These are phyloP conservation scores for Trypanosomatidae sp. DNA, from an alignment of 208 protist genomes.

Conservation along the genomic window DNA sequence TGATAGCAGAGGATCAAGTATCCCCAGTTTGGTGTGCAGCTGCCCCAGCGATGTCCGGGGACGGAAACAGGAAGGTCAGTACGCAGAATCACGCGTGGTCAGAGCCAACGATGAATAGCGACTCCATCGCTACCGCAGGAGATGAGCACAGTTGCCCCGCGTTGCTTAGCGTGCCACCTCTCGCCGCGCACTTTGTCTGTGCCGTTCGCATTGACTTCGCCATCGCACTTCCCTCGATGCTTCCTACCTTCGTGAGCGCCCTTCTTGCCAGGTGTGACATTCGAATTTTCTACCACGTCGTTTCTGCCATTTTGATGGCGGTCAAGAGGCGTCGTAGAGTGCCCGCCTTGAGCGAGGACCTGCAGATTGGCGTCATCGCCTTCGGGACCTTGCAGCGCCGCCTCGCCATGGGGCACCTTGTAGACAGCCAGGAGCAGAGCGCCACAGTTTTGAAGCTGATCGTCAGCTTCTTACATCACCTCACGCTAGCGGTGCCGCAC, in stretches of 20 bases:
- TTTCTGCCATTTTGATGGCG: slow-evolving; percentile 35
- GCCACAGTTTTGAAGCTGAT: neutral
- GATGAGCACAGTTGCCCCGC: neutral
- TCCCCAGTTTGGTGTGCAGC: neutral
- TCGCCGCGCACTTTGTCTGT: slow-evolving; percentile 65
- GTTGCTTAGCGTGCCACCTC: slow-evolving; percentile 6
- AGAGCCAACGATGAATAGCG: neutral
- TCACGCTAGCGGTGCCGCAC: neutral
- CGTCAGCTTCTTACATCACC: neutral
- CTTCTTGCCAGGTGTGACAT: slow-evolving; percentile 49
- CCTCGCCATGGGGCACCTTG: neutral
- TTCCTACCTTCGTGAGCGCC: slow-evolving; percentile 27
- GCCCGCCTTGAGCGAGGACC: slow-evolving; percentile 19
- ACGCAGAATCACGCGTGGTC: neutral
- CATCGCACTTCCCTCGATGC: slow-evolving; percentile 28
- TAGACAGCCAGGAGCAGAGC: neutral
- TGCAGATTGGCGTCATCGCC: slow-evolving; percentile 12
- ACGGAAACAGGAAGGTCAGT: neutral
- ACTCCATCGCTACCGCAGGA: neutral
- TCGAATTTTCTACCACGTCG: slow-evolving; percentile 40
- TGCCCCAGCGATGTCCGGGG: neutral
- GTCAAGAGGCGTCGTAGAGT: slow-evolving; percentile 14
- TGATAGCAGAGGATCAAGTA: neutral
- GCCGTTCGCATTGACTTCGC: slow-evolving; percentile 40
- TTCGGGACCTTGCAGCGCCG: slow-evolving; percentile 26